Evolutionary conservation across 1,284 basidiomycete species (phyloP), one percentile per base, ranked within the genome.

Genomic region (Papiliotrema fonsecae): DNA sequence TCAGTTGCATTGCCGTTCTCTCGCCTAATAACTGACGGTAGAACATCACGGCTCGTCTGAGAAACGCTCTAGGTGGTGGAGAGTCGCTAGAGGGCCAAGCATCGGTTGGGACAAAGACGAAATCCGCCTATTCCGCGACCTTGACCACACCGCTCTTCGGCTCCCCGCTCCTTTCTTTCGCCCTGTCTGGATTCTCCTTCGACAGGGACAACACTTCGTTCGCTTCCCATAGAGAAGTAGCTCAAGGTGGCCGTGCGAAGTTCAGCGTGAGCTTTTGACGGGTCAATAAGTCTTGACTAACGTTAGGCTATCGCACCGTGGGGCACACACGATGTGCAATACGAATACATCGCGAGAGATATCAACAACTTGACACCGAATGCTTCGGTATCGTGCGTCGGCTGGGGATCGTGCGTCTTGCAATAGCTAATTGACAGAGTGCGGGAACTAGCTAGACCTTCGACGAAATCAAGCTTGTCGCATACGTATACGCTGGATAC

Each of bases 51-150:
- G 88, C 81, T 16, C 82, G 86, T 45, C 74, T 93, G 30, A 80
- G 87, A 16, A 98, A 98, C 72, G 80, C 87, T 5, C 87, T 97
- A 61, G 94, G 96, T 24, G 88, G 90, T 2, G 93, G 86, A 19
- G 96, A 99, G 72, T 82, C 81, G 0, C 76, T 98, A 50, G 87
- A 93, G 65, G 87, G 86, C 6, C 87, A 86, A 52, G 75, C 89
- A 2, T 82, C 91, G 0, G 78, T 88, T 14, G 96, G 93, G 0
- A 96, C 92, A 1, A 86, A 87, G 64, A 98, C 92, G 0, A 82
- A 84, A 51, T 83, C 85, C 47, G 83, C 91, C 0, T 94, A 90
- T 70, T 80, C 87, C 55, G 82, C 82, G 3, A 58, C 66, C 2
- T 56, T 75, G 16, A 50, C 67, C 0, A 66, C 71, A 0, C 74